Base-by-base conservation (phyloP, 805 yeast genomes). In the Candida boidinii region DNA sequence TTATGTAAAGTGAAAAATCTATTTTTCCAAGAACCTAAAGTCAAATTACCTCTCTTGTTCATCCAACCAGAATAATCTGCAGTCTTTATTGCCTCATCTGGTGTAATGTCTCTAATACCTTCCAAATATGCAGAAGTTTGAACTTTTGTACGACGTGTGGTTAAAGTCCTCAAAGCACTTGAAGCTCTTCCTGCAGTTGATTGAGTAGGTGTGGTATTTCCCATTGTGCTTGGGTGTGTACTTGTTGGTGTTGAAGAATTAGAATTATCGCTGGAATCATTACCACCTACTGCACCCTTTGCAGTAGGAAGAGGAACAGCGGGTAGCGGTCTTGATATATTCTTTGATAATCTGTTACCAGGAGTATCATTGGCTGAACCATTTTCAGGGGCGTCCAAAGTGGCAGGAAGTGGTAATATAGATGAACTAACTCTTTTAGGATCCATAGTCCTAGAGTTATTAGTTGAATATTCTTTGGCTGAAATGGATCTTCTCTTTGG, bases 61-160 rank as follows among this genome's bases (percentile, higher is more conserved):
- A 92, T 85, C 95, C 96, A 92, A 2, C 99, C 99, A 30, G 85
- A 76, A 46, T 66, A 75, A 34, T 70, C 81, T 0, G 96, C 85
- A 6, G 79, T 62, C 44, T 74, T 74, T 30, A 82, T 73, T 0
- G 97, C 80, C 28, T 84, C 82, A 39, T 73, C 76, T 0, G 96
- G 94, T 0, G 81, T 68, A 12, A 84, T 68, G 14, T 60, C 66
- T 44, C 86, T 68, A 27, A 92, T 82, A 6, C 98, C 98, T 58
- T 92, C 98, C 49, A 73, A 76, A 51, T 82, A 82, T 0, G 92
- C 92, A 0, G 84, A 73, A 0, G 94, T 82, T 36, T 76, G 73
- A 56, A 68, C 71, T 48, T 82, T 82, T 7, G 42, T 36, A 39
- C 65, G 68, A 30, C 66, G 59, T 29, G 54, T 47, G 2, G 69